Conservation (phyloP, 2,329 filamentous ascomycete species). For the Pseudocercospora pini-densiflorae region DNA sequence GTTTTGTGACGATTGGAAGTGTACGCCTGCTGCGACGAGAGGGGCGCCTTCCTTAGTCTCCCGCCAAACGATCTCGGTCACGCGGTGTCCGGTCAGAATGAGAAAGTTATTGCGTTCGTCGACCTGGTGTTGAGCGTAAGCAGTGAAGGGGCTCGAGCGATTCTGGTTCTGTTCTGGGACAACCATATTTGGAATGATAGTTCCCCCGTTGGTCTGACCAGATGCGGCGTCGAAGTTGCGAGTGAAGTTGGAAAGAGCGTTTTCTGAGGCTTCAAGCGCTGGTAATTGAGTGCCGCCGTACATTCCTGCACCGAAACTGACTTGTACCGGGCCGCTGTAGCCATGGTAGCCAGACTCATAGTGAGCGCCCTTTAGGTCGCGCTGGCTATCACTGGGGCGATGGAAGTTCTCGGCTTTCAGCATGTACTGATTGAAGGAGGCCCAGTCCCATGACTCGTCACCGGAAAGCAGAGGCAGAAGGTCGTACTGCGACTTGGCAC, state of each 20-base stretch:
- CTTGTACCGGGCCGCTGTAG: slow-evolving; percentile 28
- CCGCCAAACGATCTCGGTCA: slow-evolving; percentile 31
- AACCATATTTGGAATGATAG: slow-evolving; percentile 36
- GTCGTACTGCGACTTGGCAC: slow-evolving; percentile 34
- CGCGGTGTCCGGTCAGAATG: slow-evolving; percentile 35
- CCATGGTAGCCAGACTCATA: slow-evolving; percentile 26
- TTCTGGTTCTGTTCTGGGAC: slow-evolving; percentile 31
- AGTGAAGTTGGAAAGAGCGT: slow-evolving; percentile 28
- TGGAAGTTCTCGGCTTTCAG: slow-evolving; percentile 33
- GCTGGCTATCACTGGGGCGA: slow-evolving; percentile 20
- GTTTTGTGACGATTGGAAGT: slow-evolving; percentile 27
- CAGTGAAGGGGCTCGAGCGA: slow-evolving; percentile 35
- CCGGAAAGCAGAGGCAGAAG: slow-evolving; percentile 36
- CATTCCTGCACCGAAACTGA: slow-evolving; percentile 32
- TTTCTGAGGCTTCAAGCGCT: slow-evolving; percentile 31
- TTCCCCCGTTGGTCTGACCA: slow-evolving; percentile 31
- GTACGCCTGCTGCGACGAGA: slow-evolving; percentile 28
- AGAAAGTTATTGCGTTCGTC: slow-evolving; percentile 31
- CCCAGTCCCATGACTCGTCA: slow-evolving; percentile 34
- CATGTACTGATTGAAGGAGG: slow-evolving; percentile 34
- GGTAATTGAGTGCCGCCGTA: slow-evolving; percentile 32
- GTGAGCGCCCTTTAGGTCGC: slow-evolving; percentile 29
- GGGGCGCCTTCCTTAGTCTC: neutral
- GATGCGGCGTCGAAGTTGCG: slow-evolving; percentile 31
- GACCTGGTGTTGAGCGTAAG: slow-evolving; percentile 31